Conservation (phyloP, 1,284 basidiomycete species). For the Hemileia vastatrix region DNA sequence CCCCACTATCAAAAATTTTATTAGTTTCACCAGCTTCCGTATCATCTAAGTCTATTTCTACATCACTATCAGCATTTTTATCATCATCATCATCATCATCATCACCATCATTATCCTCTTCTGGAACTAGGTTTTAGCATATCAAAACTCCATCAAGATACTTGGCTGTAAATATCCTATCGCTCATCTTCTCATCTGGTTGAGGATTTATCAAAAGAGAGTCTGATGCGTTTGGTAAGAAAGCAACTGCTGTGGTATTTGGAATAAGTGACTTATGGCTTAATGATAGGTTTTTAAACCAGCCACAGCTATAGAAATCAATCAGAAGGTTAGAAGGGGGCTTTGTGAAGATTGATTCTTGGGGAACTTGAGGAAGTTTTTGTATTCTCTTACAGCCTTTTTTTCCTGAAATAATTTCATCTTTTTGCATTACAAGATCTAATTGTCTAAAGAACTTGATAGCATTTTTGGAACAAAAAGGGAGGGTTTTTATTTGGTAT, state of each 20-base stretch:
- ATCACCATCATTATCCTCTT: not conserved
- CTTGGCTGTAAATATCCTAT: not conserved
- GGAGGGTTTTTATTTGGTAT: not conserved
- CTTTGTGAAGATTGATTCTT: not conserved
- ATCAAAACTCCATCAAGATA: not conserved
- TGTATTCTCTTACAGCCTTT: not conserved
- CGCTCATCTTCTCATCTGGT: not conserved
- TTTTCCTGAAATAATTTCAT: not conserved
- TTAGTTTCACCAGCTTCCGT: not conserved
- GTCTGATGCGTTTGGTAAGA: slow-evolving; percentile 2
- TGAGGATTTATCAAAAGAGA: not conserved
- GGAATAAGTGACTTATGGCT: not conserved
- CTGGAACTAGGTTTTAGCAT: not conserved
- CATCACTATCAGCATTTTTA: not conserved
- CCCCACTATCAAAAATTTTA: not conserved
- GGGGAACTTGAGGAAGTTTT: not conserved
- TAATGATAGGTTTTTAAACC: not conserved
- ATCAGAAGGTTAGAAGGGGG: slow-evolving; percentile 1
- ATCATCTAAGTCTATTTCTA: not conserved
- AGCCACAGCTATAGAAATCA: slow-evolving; percentile 6
- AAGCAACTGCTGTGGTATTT: not conserved
- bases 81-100: not conserved
- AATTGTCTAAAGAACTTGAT: not conserved
- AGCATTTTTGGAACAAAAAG: not conserved
- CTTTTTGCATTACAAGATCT: not conserved